phyloP scores from a whole-genome alignment of 2,329 filamentous ascomycete species.

The Xylariaceae sp. region DNA sequence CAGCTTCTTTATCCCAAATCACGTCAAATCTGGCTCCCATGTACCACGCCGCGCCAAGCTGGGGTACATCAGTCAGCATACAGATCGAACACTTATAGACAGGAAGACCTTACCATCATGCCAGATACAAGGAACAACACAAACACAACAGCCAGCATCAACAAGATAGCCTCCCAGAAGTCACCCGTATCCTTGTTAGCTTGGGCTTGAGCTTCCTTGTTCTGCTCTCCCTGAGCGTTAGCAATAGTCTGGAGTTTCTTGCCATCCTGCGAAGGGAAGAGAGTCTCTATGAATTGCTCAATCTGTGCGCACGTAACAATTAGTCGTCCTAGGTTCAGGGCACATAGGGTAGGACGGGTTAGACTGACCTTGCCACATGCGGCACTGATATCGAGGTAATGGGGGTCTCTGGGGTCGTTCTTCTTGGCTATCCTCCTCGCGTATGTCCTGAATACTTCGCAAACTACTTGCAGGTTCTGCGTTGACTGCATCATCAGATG shows the following conservation, averaged over 20 bases:
- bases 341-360: neutral
- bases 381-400: slow-evolving; percentile 86
- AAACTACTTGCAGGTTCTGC: slow-evolving; percentile 79
- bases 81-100: neutral
- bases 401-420: slow-evolving; percentile 90
- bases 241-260: slow-evolving; percentile 44
- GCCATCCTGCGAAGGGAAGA: slow-evolving; percentile 82
- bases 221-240: slow-evolving; percentile 22
- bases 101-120: slow-evolving; percentile 65
- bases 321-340: too few relatives aligned
- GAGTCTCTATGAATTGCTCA: slow-evolving; percentile 90
- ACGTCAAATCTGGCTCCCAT: slow-evolving; percentile 81
- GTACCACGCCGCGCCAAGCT: slow-evolving; percentile 76
- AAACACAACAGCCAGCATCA: slow-evolving; percentile 62
- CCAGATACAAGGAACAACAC: slow-evolving; percentile 68
- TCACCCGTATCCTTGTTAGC: slow-evolving; percentile 43
- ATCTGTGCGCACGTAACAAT: slow-evolving; percentile 48
- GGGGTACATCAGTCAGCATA: slow-evolving; percentile 12
- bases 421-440: slow-evolving; percentile 81
- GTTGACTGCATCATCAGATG: slow-evolving; percentile 88
- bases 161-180: slow-evolving; percentile 57
- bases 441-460: slow-evolving; percentile 76
- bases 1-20: slow-evolving; percentile 44
- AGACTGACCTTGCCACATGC: slow-evolving; percentile 72
- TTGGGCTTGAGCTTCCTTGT: slow-evolving; percentile 32